Conservation (phyloP, 768 basidiomycete species). For the Podaxis sp. region DNA sequence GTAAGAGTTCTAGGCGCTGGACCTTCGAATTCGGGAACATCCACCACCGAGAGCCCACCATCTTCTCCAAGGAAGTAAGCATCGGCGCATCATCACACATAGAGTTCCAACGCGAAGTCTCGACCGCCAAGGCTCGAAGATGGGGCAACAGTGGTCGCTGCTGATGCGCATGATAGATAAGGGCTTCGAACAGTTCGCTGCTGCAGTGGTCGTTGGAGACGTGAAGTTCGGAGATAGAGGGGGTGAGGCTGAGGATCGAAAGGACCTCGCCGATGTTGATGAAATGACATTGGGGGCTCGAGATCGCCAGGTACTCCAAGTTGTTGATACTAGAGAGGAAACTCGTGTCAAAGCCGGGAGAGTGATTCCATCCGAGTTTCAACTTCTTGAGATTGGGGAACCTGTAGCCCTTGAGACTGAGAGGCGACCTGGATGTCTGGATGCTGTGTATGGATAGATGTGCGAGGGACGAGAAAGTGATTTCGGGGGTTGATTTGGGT, state of each 20-base stretch:
- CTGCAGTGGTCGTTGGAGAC: neutral
- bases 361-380: conserved; percentile 2
- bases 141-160: conserved; percentile 1
- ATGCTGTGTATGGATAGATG: neutral
- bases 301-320: neutral
- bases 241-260: neutral
- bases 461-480: neutral
- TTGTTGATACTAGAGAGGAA: conserved; percentile 4
- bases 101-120: neutral
- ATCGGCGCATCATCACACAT: neutral
- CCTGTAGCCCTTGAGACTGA: neutral
- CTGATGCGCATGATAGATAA: conserved; percentile 4
- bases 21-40: neutral
- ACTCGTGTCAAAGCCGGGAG: neutral
- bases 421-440: conserved; percentile 1
- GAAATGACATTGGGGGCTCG: neutral
- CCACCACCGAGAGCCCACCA: neutral
- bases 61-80: neutral
- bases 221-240: neutral
- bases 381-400: conserved; percentile 4
- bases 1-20: neutral
- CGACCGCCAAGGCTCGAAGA: neutral
- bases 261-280: neutral
- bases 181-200: conserved; percentile 1
- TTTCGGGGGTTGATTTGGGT: neutral